Evolutionary conservation across 2,329 filamentous ascomycete genomes (phyloP).

Genomic region (Aspergillus unguis): DNA sequence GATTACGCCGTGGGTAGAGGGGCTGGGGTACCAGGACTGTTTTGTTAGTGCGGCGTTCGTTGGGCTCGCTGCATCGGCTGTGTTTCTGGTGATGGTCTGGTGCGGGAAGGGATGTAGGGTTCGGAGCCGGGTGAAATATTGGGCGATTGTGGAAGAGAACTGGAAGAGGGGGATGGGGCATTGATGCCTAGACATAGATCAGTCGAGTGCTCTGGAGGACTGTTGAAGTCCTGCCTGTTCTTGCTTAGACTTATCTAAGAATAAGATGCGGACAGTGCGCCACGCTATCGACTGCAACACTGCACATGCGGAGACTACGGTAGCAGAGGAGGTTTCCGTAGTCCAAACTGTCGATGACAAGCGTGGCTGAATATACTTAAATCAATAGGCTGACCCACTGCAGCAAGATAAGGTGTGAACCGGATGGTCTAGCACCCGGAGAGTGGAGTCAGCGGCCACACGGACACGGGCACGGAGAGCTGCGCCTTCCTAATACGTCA

Average conservation of each 20-base stretch:
- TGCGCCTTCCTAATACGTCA: neutral
- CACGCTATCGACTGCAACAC: no score
- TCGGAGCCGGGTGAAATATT: conserved; percentile 36
- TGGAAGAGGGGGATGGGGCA: conserved; percentile 33
- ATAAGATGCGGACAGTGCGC: no score
- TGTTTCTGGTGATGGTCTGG: conserved; percentile 40
- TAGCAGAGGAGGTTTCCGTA: neutral
- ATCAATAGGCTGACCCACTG: neutral
- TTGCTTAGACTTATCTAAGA: no score
- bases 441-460: neutral
- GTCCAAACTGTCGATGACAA: neutral
- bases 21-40: conserved; percentile 45
- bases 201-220: no score
- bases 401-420: neutral
- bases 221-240: no score
- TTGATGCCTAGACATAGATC: conserved; percentile 6
- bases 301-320: no score
- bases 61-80: conserved; percentile 23
- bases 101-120: conserved; percentile 37
- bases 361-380: neutral
- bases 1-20: conserved; percentile 48
- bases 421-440: no score
- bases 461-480: neutral
- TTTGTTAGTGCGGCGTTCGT: conserved; percentile 29
- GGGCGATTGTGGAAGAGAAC: conserved; percentile 36